phyloP scores from a whole-genome alignment of 2,329 filamentous ascomycete genomes.

The Nectriaceae sp. region DNA sequence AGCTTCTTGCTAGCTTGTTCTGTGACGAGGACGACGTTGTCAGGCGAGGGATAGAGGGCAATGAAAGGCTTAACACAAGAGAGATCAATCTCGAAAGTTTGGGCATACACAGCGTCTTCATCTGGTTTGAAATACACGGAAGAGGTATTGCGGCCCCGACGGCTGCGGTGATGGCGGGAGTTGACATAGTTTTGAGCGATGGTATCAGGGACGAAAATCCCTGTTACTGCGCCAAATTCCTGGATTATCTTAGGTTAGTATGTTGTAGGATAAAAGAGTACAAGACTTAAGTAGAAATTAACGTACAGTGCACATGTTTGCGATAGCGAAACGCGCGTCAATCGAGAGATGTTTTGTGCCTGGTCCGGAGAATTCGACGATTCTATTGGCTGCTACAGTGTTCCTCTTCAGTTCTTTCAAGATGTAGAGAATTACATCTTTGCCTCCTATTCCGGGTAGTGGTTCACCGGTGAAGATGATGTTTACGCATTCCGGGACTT shows the following conservation, averaged over 20 bases:
- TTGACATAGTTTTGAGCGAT: constrained; percentile 36
- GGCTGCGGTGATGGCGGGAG: constrained; percentile 25
- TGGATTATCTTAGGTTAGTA: neutral
- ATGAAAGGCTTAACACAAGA: constrained; percentile 37
- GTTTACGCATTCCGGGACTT: constrained; percentile 43
- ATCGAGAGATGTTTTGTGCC: constrained; percentile 39
- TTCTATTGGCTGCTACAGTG: constrained; percentile 44
- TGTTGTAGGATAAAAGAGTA: neutral
- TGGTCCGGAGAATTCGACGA: constrained; percentile 45
- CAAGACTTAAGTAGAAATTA: too few relatives aligned
- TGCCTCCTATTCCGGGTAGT: constrained; percentile 41
- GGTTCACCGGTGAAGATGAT: constrained; percentile 41
- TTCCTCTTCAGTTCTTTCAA: constrained; percentile 45
- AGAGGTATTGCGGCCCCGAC: constrained; percentile 22
- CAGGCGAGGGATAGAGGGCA: constrained; percentile 42
- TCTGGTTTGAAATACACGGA: constrained; percentile 44
- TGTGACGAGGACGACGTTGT: constrained; percentile 42
- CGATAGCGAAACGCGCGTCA: constrained; percentile 48
- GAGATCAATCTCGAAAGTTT: constrained; percentile 38
- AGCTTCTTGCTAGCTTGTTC: constrained; percentile 33
- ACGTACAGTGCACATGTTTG: constrained; percentile 44
- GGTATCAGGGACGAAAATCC: constrained; percentile 40
- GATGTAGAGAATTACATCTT: constrained; percentile 48
- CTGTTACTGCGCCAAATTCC: constrained; percentile 41
- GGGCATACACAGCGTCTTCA: constrained; percentile 33